Evolutionary conservation across 768 basidiomycete genomes (phyloP).

Genomic region (Russula lepida): DNA sequence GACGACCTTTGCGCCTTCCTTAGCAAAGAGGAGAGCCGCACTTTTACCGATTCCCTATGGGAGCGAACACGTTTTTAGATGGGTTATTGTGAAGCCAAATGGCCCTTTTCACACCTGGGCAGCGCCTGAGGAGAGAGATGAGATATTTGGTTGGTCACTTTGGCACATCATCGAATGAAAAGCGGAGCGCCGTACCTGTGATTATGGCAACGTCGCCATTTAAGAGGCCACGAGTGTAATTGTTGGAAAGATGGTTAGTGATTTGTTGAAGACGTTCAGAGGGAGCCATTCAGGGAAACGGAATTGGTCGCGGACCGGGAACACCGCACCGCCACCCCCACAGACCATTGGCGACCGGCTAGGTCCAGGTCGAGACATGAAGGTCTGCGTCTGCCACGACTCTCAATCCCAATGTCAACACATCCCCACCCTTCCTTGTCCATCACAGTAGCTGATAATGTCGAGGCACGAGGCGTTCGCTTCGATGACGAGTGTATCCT

Average conservation of each 20-base stretch:
- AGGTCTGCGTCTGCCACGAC: neutral
- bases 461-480: constrained; percentile 38
- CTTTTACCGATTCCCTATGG: constrained; percentile 70
- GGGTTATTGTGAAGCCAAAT: neutral
- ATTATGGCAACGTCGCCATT: constrained; percentile 78
- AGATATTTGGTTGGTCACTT: neutral
- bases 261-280: constrained; percentile 49
- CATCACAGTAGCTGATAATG: neutral
- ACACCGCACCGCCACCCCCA: constrained; percentile 6
- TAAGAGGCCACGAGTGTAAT: constrained; percentile 47
- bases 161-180: neutral
- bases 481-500: constrained; percentile 69
- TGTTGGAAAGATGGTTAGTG: constrained; percentile 56
- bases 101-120: constrained; percentile 47
- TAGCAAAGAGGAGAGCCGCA: constrained; percentile 67
- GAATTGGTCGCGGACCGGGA: neutral
- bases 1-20: constrained; percentile 82
- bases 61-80: neutral
- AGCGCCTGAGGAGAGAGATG: constrained; percentile 40
- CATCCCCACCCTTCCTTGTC: neutral
- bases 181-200: constrained; percentile 44
- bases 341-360: too few species aligned
- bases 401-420: neutral
- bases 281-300: constrained; percentile 23
- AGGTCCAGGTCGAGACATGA: too few species aligned